Evolutionary conservation across 225 moss, liverwort and hornwort species (phyloP), one percentile per base, ranked within the genome.

Genomic region (Neckera pumila): DNA sequence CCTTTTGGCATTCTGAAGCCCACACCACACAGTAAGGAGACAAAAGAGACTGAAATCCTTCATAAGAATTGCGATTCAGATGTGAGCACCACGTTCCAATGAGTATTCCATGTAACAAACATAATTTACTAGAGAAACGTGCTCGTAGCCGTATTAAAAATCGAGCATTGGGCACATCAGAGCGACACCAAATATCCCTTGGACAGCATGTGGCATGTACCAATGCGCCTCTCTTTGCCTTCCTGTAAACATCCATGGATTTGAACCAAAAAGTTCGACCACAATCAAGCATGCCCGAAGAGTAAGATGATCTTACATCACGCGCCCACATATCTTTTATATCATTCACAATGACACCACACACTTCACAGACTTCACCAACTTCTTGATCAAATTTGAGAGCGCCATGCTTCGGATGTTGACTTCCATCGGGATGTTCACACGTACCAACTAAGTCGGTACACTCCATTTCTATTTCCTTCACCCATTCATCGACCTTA

Each of bases 281-380:
- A 49, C 75, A 91, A 34, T 57, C 63, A 79, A 90, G 86, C 54
- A 82, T 70, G 76, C 43, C 75, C 87, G 73, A 85, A 92, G 79
- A 92, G 82, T 30, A 90, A 83, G 87, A 76, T 83, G 79, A 83
- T 88, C 95, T 94, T 92, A 95, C 95, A 84, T 92, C 91, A 84
- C 88, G 85, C 57, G 90, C 89, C 92, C 93, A 93, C 87, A 95
- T 91, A 85, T 94, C 91, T 85, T 84, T 89, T 65, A 95, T 94
- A 69, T 92, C 89, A 60, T 92, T 86, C 79, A 94, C 91, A 84
- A 95, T 85, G 53, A 87, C 12, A 51, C 90, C 93, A 90, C 95
- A 95, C 58, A 87, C 85, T 86, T 89, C 85, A 86, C 95, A 95
- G 38, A 93, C 88, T 84, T 91, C 87, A 81, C 95, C 95, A 83